Evolutionary conservation across 331 rosid species (phyloP).

Genomic region (Erythrophleum ivorense): DNA sequence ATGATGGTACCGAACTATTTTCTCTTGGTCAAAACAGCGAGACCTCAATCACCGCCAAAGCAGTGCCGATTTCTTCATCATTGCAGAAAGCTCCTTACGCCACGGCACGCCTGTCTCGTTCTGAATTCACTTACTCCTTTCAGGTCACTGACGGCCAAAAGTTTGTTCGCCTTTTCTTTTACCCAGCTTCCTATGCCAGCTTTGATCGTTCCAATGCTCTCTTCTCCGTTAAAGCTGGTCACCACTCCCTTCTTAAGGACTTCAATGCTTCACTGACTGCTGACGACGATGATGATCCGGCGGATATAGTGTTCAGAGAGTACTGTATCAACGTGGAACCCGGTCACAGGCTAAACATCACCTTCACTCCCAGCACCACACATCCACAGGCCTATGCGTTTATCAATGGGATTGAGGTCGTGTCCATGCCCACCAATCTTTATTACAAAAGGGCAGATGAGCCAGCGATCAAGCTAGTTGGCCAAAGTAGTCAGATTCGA

Average conservation of each 20-base stretch:
- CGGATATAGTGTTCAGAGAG: conserved; percentile 8
- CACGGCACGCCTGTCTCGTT: conserved; percentile 21
- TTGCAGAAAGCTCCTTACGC: background rate
- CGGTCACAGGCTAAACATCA: conserved; percentile 32
- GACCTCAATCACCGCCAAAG: background rate
- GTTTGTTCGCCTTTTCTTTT: conserved; percentile 50
- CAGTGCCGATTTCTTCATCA: background rate
- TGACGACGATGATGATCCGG: background rate
- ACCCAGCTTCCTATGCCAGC: background rate
- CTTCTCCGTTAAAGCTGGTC: conserved; percentile 41
- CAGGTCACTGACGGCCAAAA: conserved; percentile 43
- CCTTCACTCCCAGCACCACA: conserved; percentile 13
- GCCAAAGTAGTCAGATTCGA: fast-evolving
- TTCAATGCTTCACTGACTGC: conserved; percentile 49
- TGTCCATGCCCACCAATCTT: conserved; percentile 50
- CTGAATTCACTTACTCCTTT: conserved; percentile 42
- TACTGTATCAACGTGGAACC: conserved; percentile 42
- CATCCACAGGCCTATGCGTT: conserved; percentile 48
- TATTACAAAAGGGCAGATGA: conserved; percentile 31
- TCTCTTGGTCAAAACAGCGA: background rate
- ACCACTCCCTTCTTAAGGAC: conserved; percentile 39
- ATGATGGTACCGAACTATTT: background rate
- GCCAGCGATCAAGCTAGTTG: fast-evolving
- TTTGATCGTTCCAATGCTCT: conserved; percentile 28
- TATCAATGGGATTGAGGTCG: conserved; percentile 52